These are phyloP conservation scores for Aspergillus aculeatinus DNA, from an alignment of 2,329 filamentous ascomycete genomes.

Conservation along the genomic window DNA sequence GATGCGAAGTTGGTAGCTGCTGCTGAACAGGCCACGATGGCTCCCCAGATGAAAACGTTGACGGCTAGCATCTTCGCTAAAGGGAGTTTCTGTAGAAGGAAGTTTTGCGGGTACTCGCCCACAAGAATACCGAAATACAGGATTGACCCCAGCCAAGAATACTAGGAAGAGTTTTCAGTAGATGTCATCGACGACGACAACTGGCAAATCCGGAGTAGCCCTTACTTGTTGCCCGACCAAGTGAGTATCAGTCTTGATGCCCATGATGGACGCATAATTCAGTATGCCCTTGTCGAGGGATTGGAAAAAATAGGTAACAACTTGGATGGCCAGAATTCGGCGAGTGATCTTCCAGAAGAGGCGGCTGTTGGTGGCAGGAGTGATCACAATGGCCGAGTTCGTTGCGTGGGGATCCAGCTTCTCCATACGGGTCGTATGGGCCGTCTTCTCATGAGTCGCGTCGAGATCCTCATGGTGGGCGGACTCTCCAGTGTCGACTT, in stretches of 20 bases:
- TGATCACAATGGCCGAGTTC: slow-evolving; percentile 9
- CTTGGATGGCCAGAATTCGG: slow-evolving; percentile 17
- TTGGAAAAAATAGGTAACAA: slow-evolving; percentile 25
- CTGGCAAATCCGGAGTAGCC: too few species aligned
- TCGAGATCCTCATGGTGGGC: too few species aligned
- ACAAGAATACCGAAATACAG: slow-evolving; percentile 54
- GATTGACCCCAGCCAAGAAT: slow-evolving; percentile 49
- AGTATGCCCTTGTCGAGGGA: slow-evolving; percentile 24
- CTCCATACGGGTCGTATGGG: not conserved
- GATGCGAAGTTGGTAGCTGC: slow-evolving; percentile 46
- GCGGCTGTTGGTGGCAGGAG: slow-evolving; percentile 17
- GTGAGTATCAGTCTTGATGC: slow-evolving; percentile 28
- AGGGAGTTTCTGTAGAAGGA: slow-evolving; percentile 51
- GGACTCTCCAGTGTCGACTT: too few species aligned
- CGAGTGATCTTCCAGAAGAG: slow-evolving; percentile 21
- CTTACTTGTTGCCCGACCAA: slow-evolving; percentile 43
- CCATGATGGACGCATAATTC: slow-evolving; percentile 26
- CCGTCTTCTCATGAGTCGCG: too few species aligned
- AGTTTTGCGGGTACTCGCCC: slow-evolving; percentile 52
- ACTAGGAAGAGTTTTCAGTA: slow-evolving; percentile 29
- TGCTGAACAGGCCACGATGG: slow-evolving; percentile 46
- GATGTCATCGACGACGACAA: not conserved
- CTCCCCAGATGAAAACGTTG: slow-evolving; percentile 55
- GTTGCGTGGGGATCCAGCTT: slow-evolving; percentile 3
- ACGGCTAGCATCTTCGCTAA: slow-evolving; percentile 49